Evolutionary conservation across 176 grass and related monocot species (phyloP), one percentile per base, ranked within the genome.

Genomic region (Oropetium thomaeum): DNA sequence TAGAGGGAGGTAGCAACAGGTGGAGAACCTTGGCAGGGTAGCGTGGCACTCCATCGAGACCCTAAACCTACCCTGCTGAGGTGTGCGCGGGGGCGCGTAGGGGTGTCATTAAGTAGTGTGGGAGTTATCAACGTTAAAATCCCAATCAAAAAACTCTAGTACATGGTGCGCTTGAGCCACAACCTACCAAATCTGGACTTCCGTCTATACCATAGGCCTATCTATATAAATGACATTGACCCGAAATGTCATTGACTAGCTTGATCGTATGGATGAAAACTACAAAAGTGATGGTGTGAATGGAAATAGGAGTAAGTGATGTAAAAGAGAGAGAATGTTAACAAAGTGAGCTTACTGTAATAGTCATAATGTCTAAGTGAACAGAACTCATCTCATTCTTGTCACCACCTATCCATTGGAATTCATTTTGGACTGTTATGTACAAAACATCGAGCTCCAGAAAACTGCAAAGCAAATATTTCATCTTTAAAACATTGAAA

Each of bases 401-500:
- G 76, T 90, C 69, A 65, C 90, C 90, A 83, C 90, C 90, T 42
- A 97, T 80, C 95, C 95, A 97, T 39, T 87, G 86, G 83, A 97
- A 97, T 53, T 87, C 78, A 81, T 97, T 97, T 72, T 89, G 65
- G 38, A 97, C 68, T 70, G 91, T 97, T 40, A 97, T 97, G 65
- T 83, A 84, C 49, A 92, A 85, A 32, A 97, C 95, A 85, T 97
- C 95, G 75, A 97, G 90, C 71, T 97, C 90, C 65, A 97, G 77
- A 55, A 93, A 97, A 52, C 95, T 97, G 86, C 80, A 89, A 64
- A n/a, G 58, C 25, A 65, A 83, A 69, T 76, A 40, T 26, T 58
- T 13, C 6, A 20, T 69, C 70, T 71, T 65, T 48, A 85, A 53
- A 30, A 76, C 62, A 79, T 69, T 26, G 65, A 65, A 49, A 76